These are phyloP conservation scores for Cylindrotheca closterium DNA, from an alignment of 108 stramenopile genomes.

Conservation along the genomic window DNA sequence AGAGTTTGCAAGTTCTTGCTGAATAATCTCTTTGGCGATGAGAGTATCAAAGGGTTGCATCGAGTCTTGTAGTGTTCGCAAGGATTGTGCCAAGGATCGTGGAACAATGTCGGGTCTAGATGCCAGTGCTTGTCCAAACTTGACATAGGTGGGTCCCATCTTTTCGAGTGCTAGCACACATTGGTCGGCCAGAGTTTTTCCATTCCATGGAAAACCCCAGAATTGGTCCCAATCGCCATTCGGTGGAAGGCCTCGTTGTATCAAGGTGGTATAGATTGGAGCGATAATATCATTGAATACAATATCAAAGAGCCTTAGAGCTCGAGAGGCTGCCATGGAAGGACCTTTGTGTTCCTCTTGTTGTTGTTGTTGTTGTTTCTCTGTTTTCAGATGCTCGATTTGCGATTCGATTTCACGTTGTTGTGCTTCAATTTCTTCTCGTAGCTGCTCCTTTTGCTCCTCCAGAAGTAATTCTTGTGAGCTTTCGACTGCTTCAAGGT, in stretches of 20 bases:
- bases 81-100: constrained; percentile 44
- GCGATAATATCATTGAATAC: background rate
- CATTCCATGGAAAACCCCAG: background rate
- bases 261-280: background rate
- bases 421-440: too few relatives aligned
- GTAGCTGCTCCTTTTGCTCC: too few relatives aligned
- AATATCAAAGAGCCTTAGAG: background rate
- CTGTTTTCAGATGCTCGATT: background rate
- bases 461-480: too few relatives aligned
- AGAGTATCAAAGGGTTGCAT: constrained; percentile 68
- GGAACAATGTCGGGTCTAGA: constrained; percentile 76
- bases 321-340: background rate
- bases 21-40: constrained; percentile 48
- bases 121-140: constrained; percentile 76
- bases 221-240: background rate
- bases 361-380: background rate
- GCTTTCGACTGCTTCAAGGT: too few relatives aligned
- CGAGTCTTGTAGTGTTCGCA: constrained; percentile 61
- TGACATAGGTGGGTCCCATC: constrained; percentile 77
- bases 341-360: background rate
- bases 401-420: too few relatives aligned
- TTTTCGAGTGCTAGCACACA: constrained; percentile 47
- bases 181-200: constrained; percentile 39
- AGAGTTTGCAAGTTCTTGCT: constrained; percentile 27
- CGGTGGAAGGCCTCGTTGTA: background rate